These are phyloP conservation scores for Citrus cavaleriei DNA, from an alignment of 345 rosid species.

Conservation along the genomic window DNA sequence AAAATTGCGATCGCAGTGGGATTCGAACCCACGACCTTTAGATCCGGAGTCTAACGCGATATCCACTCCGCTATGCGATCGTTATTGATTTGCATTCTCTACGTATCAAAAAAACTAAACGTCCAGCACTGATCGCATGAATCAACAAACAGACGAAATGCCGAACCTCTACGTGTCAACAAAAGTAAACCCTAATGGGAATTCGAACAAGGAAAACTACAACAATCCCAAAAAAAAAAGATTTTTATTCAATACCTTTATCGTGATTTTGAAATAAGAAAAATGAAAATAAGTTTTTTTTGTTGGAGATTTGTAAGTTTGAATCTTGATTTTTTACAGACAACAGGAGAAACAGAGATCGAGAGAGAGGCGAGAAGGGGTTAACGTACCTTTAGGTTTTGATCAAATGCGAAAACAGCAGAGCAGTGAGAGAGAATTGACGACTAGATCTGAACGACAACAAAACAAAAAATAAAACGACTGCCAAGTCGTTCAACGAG, in stretches of 20 bases:
- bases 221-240: background rate
- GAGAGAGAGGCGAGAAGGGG: background rate
- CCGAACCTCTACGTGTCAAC: background rate
- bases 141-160: background rate
- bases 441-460: background rate
- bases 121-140: background rate
- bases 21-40: constrained; percentile 99
- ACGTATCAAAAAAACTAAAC: background rate
- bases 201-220: background rate
- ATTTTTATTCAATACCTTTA: background rate
- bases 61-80: constrained; percentile 99
- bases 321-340: background rate
- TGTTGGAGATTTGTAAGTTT: background rate
- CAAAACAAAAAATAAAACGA: background rate
- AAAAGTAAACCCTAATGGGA: background rate
- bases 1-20: constrained; percentile 82
- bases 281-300: background rate
- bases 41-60: constrained; percentile 99
- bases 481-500: background rate
- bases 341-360: background rate
- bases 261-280: background rate
- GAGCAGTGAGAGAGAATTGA: background rate
- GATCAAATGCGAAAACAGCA: background rate
- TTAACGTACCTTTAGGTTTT: background rate
- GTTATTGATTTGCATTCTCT: accelerated